Evolutionary conservation across 805 yeast species (phyloP), one percentile per base, ranked within the genome.

Genomic region (Wickerhamiella qilinensis): DNA sequence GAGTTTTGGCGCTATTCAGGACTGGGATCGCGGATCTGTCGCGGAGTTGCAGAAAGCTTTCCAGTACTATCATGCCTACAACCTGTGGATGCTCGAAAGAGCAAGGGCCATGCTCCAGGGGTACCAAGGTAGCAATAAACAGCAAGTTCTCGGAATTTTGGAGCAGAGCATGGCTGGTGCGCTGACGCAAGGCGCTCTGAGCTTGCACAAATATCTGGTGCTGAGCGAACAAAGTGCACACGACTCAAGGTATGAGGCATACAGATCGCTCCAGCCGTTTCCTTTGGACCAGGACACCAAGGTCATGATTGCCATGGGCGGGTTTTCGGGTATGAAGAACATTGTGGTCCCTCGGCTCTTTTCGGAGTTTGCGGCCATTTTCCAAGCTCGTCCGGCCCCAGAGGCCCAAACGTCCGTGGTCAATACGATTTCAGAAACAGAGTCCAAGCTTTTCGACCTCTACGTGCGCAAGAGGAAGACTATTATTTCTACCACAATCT

Each of bases 301-400:
- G 42, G 60, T 73, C 12, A 56, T 73, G 28, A 50, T 70, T 29
- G 67, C 78, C 0, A 52, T 76, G 32, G 66, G 72, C 39, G 76
- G 77, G 47, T 52, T 77, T 35, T 65, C 64, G 37, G 63, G 62
- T 31, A 54, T 79, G 30, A 59, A 67, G 20, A 57, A 55, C 15
- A 49, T 46, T 3, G 58, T 68, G 2, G 57, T 77, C 20, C 77
- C 80, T 1, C 49, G 55, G 14, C 52, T 75, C 9, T 50, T 40
- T 19, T 38, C 20, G 12, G 36, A 38, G 19, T 47, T 35, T 22
- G 6, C 25, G 6, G 25, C 25, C 25, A 22, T 22, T 22, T 22
- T 22, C 11, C 25, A 22, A 11, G 25, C 9, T 7, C 9, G 9
- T 22, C 6, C 9, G 6, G 11, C 25, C 9, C 25, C 6, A 11